These are phyloP conservation scores for Malassezia arunalokei DNA, from an alignment of 1,284 basidiomycete genomes.

Conservation along the genomic window DNA sequence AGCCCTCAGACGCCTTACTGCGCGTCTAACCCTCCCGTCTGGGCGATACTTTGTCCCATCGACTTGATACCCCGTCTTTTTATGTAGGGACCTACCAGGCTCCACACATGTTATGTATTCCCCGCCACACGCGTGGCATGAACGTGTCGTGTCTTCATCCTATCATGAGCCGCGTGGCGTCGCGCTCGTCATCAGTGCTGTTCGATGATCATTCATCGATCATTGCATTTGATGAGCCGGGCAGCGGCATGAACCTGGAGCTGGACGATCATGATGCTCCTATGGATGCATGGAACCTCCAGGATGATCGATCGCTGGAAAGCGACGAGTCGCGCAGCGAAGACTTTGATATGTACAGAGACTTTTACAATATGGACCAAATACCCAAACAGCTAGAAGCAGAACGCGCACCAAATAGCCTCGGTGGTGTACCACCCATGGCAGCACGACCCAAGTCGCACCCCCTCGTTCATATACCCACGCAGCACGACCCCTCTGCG, in stretches of 20 bases:
- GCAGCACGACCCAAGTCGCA: background rate
- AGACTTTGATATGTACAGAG: constrained; percentile 15
- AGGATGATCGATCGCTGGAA: background rate
- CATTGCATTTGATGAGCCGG: too few species aligned
- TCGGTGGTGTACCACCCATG: background rate
- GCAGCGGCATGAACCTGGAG: background rate
- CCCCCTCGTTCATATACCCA: constrained; percentile 3
- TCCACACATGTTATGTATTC: too few species aligned
- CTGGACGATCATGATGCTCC: background rate
- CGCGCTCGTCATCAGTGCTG: too few species aligned
- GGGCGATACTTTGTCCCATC: too few species aligned
- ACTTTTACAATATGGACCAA: constrained; percentile 8
- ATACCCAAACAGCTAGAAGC: background rate
- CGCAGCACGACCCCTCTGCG: background rate
- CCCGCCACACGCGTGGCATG: too few species aligned
- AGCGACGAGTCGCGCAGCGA: constrained; percentile 2
- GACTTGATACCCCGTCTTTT: too few species aligned
- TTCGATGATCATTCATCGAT: too few species aligned
- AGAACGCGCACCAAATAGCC: background rate
- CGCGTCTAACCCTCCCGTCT: too few species aligned
- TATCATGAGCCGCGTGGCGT: too few species aligned
- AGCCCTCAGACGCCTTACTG: too few species aligned
- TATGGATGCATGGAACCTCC: constrained; percentile 5
- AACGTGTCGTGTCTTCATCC: too few species aligned
- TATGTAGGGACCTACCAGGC: too few species aligned